phyloP scores from a whole-genome alignment of 805 yeast genomes.

The Candida verbasci region DNA sequence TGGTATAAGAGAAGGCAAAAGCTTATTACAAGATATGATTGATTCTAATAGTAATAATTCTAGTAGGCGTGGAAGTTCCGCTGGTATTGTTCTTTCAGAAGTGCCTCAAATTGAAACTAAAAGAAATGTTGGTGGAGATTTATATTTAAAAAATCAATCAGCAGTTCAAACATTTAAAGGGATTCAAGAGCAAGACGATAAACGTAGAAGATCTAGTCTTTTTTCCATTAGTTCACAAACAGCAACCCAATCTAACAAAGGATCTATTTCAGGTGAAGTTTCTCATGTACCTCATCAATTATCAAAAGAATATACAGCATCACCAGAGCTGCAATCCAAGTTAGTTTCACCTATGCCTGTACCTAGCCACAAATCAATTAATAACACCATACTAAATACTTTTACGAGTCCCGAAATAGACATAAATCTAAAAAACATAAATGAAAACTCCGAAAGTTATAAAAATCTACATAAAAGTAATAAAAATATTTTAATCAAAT shows the following conservation, averaged over 20 bases:
- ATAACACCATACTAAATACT: not conserved
- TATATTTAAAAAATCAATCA: conserved; percentile 38
- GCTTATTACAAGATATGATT: conserved; percentile 30
- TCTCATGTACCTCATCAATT: conserved; percentile 1
- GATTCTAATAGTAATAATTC: conserved; percentile 22
- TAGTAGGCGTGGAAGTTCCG: conserved; percentile 27
- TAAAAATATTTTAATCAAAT: too few relatives aligned
- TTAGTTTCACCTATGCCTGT: conserved; percentile 16
- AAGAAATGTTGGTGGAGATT: conserved; percentile 42
- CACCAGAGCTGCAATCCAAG: not conserved
- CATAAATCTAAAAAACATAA: not conserved
- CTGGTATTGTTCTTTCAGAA: conserved; percentile 20
- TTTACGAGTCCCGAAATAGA: not conserved
- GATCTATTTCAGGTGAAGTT: not conserved
- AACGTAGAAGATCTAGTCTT: conserved; percentile 31
- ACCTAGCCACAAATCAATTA: conserved; percentile 3
- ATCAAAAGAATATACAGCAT: not conserved
- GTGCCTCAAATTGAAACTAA: conserved; percentile 44
- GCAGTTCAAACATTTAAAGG: conserved; percentile 41
- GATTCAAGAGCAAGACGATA: conserved; percentile 37
- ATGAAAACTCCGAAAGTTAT: not conserved
- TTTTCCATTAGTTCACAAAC: conserved; percentile 13
- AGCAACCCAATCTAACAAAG: not conserved
- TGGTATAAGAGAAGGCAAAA: conserved; percentile 23
- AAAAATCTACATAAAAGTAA: not conserved